Conservation (phyloP, 2,329 filamentous ascomycete genomes). For the Fusarium sp. region DNA sequence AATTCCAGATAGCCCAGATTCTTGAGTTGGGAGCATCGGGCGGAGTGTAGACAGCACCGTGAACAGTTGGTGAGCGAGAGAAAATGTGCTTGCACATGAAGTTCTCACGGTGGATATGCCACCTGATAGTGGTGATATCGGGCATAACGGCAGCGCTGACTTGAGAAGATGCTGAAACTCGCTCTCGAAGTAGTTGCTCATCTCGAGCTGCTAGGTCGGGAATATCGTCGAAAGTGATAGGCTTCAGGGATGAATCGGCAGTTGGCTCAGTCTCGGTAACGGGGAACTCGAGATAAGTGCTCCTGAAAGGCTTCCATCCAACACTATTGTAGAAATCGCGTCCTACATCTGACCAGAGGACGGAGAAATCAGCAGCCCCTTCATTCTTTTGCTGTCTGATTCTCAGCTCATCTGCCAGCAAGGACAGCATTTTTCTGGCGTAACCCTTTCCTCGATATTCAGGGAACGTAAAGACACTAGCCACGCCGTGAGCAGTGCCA, state of each 20-base stretch:
- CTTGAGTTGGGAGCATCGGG: slow-evolving; percentile 61
- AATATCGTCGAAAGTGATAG: slow-evolving; percentile 72
- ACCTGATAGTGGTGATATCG: slow-evolving; percentile 58
- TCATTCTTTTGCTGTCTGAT: slow-evolving; percentile 43
- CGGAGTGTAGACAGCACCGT: slow-evolving; percentile 76
- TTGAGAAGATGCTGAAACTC: slow-evolving; percentile 57
- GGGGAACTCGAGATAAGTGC: slow-evolving; percentile 76
- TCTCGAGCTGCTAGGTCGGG: slow-evolving; percentile 72
- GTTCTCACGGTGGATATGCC: slow-evolving; percentile 80
- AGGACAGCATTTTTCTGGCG: slow-evolving; percentile 78
- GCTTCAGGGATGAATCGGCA: slow-evolving; percentile 47
- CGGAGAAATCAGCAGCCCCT: slow-evolving; percentile 71
- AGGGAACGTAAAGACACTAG: slow-evolving; percentile 81
- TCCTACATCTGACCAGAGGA: slow-evolving; percentile 89
- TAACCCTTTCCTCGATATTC: slow-evolving; percentile 79
- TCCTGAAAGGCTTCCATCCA: slow-evolving; percentile 82
- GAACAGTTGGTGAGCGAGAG: slow-evolving; percentile 66
- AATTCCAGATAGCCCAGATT: slow-evolving; percentile 81
- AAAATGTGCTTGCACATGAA: slow-evolving; percentile 77
- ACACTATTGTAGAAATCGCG: slow-evolving; percentile 81
- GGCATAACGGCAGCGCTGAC: slow-evolving; percentile 52
- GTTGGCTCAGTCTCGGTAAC: slow-evolving; percentile 47
- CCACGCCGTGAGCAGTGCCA: slow-evolving; percentile 78
- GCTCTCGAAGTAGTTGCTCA: slow-evolving; percentile 69
- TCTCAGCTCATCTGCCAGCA: slow-evolving; percentile 65